A percentile compares a stretch with the other conserved stretches of the same genome.
phyloP scores from a whole-genome alignment of 2,329 filamentous ascomycete species.

The Xylariales sp. region DNA sequence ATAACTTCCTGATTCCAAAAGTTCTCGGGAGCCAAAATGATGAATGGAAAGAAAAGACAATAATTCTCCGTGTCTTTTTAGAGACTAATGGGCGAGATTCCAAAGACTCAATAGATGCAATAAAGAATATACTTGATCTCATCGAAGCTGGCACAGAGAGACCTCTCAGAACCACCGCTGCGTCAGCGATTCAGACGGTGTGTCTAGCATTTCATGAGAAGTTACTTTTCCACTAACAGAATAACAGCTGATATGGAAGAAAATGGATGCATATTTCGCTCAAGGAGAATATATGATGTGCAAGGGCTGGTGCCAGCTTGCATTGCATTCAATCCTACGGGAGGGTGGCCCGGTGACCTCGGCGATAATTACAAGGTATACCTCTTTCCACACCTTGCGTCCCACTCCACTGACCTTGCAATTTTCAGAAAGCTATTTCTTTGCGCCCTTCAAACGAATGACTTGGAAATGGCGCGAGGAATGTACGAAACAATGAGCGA shows the following conservation, averaged over 20 bases:
- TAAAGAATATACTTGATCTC: slow-evolving; percentile 17
- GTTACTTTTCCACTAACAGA: slow-evolving; percentile 7
- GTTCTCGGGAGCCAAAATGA: slow-evolving; percentile 41
- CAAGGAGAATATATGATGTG: slow-evolving; percentile 49
- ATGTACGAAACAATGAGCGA: slow-evolving; percentile 57
- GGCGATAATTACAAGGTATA: slow-evolving; percentile 65
- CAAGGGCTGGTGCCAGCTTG: slow-evolving; percentile 67
- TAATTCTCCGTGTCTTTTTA: slow-evolving; percentile 67
- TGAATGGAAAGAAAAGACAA: slow-evolving; percentile 64
- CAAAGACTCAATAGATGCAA: slow-evolving; percentile 20
- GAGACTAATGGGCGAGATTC: slow-evolving; percentile 43
- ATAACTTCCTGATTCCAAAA: slow-evolving; percentile 58
- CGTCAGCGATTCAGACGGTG: slow-evolving; percentile 65
- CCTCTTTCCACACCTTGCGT: too few relatives aligned
- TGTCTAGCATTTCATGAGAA: too few relatives aligned
- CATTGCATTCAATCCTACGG: slow-evolving; percentile 62
- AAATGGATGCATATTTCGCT: slow-evolving; percentile 55
- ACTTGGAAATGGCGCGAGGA: slow-evolving; percentile 48
- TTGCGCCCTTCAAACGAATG: slow-evolving; percentile 59
- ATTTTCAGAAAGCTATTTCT: slow-evolving; percentile 63
- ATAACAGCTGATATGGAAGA: slow-evolving; percentile 76
- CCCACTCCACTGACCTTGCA: too few relatives aligned
- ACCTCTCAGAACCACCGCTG: slow-evolving; percentile 53
- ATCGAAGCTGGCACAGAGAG: slow-evolving; percentile 40
- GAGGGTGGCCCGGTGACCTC: slow-evolving; percentile 62